These are phyloP conservation scores for Colletotrichum falcatum DNA, from an alignment of 2,329 filamentous ascomycete genomes.

Conservation along the genomic window DNA sequence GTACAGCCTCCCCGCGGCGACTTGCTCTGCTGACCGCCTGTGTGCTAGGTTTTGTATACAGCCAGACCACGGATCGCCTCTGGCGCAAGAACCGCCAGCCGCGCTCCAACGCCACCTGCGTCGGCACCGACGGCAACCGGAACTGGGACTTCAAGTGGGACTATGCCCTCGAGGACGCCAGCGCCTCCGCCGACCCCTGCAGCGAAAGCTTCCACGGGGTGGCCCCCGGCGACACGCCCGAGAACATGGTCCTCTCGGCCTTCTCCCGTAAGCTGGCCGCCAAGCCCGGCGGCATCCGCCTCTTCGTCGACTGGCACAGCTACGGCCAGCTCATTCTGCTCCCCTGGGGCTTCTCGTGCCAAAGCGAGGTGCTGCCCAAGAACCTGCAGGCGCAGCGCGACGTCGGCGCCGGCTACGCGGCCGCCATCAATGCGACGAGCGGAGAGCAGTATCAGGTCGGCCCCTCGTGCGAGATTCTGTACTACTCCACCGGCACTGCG, in stretches of 20 bases:
- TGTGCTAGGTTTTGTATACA: conserved; percentile 60
- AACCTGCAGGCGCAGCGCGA: conserved; percentile 44
- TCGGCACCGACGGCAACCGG: conserved; percentile 65
- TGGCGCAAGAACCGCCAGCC: conserved; percentile 66
- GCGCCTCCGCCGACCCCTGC: conserved; percentile 59
- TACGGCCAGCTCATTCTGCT: conserved; percentile 67
- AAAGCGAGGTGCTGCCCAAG: conserved; percentile 42
- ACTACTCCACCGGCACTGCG: conserved; percentile 43
- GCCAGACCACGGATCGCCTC: conserved; percentile 61
- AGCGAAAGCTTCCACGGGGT: conserved; percentile 58
- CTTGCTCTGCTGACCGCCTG: conserved; percentile 3
- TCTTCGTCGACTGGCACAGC: conserved; percentile 71
- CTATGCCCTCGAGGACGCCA: conserved; percentile 46
- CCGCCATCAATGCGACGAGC: conserved; percentile 52
- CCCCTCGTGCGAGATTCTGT: conserved; percentile 43
- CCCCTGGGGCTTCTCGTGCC: conserved; percentile 68
- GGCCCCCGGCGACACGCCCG: conserved; percentile 57
- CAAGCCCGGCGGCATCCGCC: conserved; percentile 58
- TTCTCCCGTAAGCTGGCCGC: conserved; percentile 58
- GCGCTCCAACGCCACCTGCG: conserved; percentile 54
- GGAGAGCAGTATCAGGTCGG: conserved; percentile 42
- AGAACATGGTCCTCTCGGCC: conserved; percentile 60
- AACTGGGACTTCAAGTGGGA: conserved; percentile 63
- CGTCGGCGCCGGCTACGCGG: conserved; percentile 53
- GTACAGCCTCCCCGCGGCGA: conserved; percentile 10